Percentiles rank a stretch among this genome's conserved stretches.
Evolutionary conservation across 139 green algal species (phyloP).

Genomic region (Bryopsis sp.): DNA sequence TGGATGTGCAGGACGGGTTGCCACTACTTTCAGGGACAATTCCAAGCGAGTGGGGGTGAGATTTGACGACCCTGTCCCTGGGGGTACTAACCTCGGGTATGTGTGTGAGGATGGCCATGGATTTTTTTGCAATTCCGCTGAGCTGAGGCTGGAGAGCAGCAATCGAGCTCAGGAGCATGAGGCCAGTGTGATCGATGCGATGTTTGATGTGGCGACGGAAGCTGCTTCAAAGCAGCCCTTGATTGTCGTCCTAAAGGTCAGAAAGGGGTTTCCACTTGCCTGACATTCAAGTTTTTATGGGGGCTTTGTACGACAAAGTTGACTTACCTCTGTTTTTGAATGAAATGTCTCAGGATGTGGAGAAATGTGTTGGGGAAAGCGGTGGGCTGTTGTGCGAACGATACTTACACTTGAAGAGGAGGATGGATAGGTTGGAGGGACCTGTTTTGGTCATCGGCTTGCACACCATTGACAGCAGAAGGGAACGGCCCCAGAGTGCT

Average conservation of each 20-base stretch:
- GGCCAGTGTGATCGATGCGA: conserved; percentile 13
- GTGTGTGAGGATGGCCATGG: conserved; percentile 34
- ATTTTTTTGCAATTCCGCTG: conserved; percentile 23
- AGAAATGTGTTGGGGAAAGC: conserved; percentile 24
- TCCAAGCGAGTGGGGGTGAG: conserved; percentile 30
- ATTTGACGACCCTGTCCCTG: conserved; percentile 30
- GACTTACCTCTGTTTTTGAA: too few species aligned
- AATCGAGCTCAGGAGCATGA: conserved; percentile 8
- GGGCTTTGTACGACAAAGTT: too few species aligned
- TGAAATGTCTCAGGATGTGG: conserved; percentile 17
- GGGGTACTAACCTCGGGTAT: conserved; percentile 36
- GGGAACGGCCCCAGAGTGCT: conserved; percentile 19
- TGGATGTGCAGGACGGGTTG: conserved; percentile 25
- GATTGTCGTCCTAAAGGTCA: conserved; percentile 23
- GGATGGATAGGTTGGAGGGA: conserved; percentile 25
- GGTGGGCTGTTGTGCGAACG: conserved; percentile 24
- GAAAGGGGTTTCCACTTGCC: conserved; percentile 19
- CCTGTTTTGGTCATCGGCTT: conserved; percentile 28
- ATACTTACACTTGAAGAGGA: conserved; percentile 22
- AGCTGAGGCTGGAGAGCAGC: conserved; percentile 24
- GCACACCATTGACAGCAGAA: conserved; percentile 23
- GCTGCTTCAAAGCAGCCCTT: conserved; percentile 16
- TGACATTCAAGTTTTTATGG: not conserved
- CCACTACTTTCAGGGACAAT: conserved; percentile 35
- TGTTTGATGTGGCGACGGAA: conserved; percentile 26